Conservation (phyloP, 192 early-diverging fungal genomes). For the Backusella psychrophila region DNA sequence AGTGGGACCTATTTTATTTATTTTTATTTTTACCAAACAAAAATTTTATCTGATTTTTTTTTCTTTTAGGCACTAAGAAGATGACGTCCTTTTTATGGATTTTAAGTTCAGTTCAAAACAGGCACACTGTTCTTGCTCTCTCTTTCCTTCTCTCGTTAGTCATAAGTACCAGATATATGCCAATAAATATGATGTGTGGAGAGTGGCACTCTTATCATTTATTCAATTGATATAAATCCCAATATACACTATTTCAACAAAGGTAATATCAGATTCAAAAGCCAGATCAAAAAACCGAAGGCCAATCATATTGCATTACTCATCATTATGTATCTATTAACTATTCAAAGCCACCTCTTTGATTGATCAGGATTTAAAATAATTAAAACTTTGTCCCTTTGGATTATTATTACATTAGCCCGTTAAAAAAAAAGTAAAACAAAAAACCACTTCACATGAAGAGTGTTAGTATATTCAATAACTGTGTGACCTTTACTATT, state of each 20-base stretch:
- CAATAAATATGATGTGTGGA: no score
- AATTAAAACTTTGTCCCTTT: not conserved
- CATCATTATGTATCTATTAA: not conserved
- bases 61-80: not conserved
- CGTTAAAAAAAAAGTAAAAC: not conserved
- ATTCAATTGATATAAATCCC: no score
- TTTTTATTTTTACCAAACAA: constrained; percentile 6
- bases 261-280: not conserved
- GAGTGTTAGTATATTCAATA: not conserved
- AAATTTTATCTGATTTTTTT: constrained; percentile 6
- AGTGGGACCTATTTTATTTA: constrained; percentile 10
- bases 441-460: not conserved
- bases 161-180: no score
- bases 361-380: not conserved
- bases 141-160: not conserved
- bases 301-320: not conserved
- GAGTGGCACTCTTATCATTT: no score
- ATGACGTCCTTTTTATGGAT: not conserved
- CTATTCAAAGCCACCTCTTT: not conserved
- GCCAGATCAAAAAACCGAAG: not conserved
- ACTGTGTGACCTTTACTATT: not conserved
- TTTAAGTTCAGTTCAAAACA: not conserved
- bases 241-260: not conserved
- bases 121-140: not conserved
- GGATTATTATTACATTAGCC: no score